Conservation (phyloP, 768 basidiomycete genomes). For the Tremella yokohamensis region DNA sequence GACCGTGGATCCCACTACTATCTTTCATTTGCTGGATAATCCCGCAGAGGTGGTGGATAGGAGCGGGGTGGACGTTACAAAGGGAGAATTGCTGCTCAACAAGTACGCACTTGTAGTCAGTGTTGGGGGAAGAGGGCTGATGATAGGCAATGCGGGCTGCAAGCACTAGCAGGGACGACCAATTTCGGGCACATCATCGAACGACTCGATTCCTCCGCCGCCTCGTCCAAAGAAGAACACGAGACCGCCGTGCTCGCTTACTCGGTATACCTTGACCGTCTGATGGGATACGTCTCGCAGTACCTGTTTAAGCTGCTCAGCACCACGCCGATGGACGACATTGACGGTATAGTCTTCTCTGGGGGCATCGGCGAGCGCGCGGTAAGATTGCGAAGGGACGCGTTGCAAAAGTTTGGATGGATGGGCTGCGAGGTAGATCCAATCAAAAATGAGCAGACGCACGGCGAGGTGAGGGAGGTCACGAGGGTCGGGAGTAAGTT, state of each 20-base stretch:
- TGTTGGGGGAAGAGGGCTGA: conserved; percentile 5
- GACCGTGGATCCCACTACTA: conserved; percentile 74
- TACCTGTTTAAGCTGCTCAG: conserved; percentile 67
- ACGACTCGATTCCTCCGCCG: conserved; percentile 53
- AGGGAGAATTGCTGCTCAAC: conserved; percentile 54
- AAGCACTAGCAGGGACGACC: conserved; percentile 71
- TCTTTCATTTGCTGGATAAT: conserved; percentile 72
- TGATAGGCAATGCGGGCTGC: conserved; percentile 67
- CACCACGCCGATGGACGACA: conserved; percentile 49
- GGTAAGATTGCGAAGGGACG: conserved; percentile 60
- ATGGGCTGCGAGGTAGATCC: conserved; percentile 64
- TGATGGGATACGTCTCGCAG: conserved; percentile 67
- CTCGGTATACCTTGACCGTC: conserved; percentile 71
- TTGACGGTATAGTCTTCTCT: conserved; percentile 79
- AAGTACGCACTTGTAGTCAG: conserved; percentile 43
- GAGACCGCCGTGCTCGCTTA: conserved; percentile 61
- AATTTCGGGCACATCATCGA: conserved; percentile 68
- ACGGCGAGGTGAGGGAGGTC: conserved; percentile 40
- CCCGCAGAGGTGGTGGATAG: conserved; percentile 59
- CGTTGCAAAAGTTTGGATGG: conserved; percentile 59
- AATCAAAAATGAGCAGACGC: conserved; percentile 54
- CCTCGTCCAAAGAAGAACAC: conserved; percentile 42
- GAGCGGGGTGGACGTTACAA: conserved; percentile 49
- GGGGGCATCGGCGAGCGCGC: conserved; percentile 84
- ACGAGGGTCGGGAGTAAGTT: conserved; percentile 44